Base-by-base conservation (phyloP, 2,329 filamentous ascomycete genomes). In the Monascus ruber region DNA sequence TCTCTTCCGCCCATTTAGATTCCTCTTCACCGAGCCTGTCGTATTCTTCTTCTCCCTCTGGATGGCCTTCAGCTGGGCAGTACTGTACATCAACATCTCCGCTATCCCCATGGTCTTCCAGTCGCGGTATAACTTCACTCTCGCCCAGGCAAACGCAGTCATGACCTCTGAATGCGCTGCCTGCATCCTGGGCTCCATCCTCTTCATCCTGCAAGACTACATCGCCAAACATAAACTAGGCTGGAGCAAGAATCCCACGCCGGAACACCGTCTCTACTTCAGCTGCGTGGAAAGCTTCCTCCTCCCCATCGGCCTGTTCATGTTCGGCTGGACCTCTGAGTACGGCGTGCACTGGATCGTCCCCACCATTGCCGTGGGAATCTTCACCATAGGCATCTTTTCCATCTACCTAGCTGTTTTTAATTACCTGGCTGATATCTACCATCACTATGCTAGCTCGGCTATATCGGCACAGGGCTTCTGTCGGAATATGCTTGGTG, bases 381-480 rank as follows among this genome's bases (percentile, higher is more conserved):
- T 86, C 42, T 80, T 85, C 0, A 89, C 83, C 0, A 83, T 89
- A 69, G 82, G 88, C 26, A 93, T 95, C 47, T 89, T 85, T 59
- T 81, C 77, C 32, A 79, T 95, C 29, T 93, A 93, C 55, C 72
- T 95, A 1, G 81, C 87, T 2, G 84, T 86, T 0, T 94, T 95
- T 66, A 95, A 95, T 57, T 95, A 94, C 51, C 72, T 95, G 1
- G 86, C 87, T 24, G 88, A 95, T 55, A 81, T 81, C 1, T 95
- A 94, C 59, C 82, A 87, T 55, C 71, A 75, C 2, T 94, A 89
- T 52, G 85, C 88, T 0, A 86, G 81, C 31, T 91, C 84, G 1
- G 87, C 88, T 0, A 67, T 94, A 5, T 88, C 88, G 0, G 85
- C 87, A 9, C 27, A 29, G 27, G 5, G 6, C 5, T 29, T 5